Evolutionary conservation across 1,139 yeast genomes (phyloP).

Genomic region (Arxiozyma bovina): DNA sequence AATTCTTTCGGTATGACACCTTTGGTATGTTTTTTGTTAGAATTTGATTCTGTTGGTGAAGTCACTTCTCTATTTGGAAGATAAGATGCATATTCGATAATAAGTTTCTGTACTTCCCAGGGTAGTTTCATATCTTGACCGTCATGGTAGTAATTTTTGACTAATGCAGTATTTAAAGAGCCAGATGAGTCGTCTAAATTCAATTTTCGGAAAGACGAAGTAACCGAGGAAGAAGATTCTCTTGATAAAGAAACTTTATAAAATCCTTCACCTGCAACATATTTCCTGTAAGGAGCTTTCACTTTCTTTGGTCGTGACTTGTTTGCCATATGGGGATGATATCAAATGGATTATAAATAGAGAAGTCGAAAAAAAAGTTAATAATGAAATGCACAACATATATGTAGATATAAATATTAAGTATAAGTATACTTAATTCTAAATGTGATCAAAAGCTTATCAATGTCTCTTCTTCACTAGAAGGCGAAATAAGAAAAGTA

Average conservation of each 20-base stretch:
- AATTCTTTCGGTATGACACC: constrained; percentile 40
- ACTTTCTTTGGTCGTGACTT: constrained; percentile 77
- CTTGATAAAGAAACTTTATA: constrained; percentile 8
- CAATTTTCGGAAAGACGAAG: not conserved
- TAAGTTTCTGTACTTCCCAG: constrained; percentile 47
- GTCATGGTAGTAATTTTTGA: not conserved
- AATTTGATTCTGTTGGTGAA: constrained; percentile 19
- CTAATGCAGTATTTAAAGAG: not conserved
- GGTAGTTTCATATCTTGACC: constrained; percentile 25
- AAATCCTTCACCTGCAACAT: constrained; percentile 54
- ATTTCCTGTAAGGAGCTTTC: constrained; percentile 67
- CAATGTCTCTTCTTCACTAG: not conserved
- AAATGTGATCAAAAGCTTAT: not conserved
- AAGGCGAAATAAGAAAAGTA: not conserved
- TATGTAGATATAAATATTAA: not conserved
- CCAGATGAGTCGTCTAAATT: not conserved
- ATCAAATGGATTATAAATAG: not conserved
- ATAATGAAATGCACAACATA: not conserved
- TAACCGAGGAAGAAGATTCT: not conserved
- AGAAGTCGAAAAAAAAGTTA: no score
- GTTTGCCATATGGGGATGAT: constrained; percentile 54
- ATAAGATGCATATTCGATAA: constrained; percentile 30
- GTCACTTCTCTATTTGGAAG: not conserved
- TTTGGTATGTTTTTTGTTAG: constrained; percentile 16
- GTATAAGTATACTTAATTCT: not conserved